Evolutionary conservation across 23 red algal genomes (phyloP).

Genomic region (Gracilaria caudata): DNA sequence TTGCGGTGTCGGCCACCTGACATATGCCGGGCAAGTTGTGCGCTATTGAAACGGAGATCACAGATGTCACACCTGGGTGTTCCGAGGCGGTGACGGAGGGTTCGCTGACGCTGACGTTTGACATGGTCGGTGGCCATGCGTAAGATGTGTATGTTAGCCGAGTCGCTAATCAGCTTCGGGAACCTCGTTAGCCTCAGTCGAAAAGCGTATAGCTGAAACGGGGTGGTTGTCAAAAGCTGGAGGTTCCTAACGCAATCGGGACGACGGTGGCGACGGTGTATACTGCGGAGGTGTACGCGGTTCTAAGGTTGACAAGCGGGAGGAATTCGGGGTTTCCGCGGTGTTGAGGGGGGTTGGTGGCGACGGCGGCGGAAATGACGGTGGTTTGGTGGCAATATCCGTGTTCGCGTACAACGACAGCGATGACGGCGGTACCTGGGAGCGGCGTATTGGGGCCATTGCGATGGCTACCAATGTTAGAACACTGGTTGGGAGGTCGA

Average conservation of each 20-base stretch:
- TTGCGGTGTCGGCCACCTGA: background rate
- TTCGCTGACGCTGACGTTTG: background rate
- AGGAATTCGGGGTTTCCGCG: background rate
- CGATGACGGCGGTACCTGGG: background rate
- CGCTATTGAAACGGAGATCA: background rate
- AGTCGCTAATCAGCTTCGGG: background rate
- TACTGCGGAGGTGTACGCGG: background rate
- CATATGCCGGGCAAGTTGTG: background rate
- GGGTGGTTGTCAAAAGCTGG: background rate
- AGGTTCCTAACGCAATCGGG: background rate
- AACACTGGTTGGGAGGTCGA: no score
- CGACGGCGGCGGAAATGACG: background rate
- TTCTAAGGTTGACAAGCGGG: background rate
- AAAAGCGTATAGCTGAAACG: background rate
- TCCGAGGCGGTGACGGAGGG: background rate
- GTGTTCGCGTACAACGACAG: background rate
- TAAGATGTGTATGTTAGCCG: background rate
- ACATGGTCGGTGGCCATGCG: background rate
- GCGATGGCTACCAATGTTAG: slow-evolving; percentile 11
- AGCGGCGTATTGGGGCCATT: background rate
- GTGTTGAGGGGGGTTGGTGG: background rate
- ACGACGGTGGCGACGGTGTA: background rate
- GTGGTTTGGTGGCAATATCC: background rate
- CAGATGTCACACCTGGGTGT: background rate
- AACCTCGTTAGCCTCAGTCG: background rate